These are phyloP conservation scores for Aegilops sharonensis DNA, from an alignment of 176 grass and related monocot species.

Conservation along the genomic window DNA sequence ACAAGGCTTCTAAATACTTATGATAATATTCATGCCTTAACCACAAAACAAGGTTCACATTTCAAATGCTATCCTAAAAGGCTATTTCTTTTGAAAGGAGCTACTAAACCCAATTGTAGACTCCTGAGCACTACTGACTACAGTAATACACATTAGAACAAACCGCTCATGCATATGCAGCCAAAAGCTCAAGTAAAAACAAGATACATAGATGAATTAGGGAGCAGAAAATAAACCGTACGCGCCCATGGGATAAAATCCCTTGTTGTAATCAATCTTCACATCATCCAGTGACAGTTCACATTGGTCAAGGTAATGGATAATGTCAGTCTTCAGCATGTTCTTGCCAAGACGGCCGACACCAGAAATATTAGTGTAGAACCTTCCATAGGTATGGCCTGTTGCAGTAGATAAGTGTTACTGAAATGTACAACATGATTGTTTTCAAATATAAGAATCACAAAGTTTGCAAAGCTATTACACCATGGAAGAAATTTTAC, in stretches of 20 bases:
- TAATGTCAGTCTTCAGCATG: conserved; percentile 87
- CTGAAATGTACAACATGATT: conserved; percentile 12
- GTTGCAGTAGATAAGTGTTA: conserved; percentile 33
- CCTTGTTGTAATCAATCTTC: conserved; percentile 82
- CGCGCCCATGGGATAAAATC: conserved; percentile 49
- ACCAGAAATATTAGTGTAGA: conserved; percentile 17
- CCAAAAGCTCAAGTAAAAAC: conserved; percentile 19
- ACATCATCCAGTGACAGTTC: conserved; percentile 68
- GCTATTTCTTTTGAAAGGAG: background rate
- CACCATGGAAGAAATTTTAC: background rate
- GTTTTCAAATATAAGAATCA: conserved; percentile 6
- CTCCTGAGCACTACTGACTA: background rate
- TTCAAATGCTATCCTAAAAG: background rate
- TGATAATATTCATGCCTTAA: conserved; percentile 17
- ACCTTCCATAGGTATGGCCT: conserved; percentile 70
- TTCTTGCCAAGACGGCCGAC: conserved; percentile 39
- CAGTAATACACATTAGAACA: background rate
- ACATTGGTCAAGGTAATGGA: conserved; percentile 71
- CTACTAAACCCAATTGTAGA: background rate
- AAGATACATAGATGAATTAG: background rate
- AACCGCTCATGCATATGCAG: background rate
- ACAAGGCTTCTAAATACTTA: conserved; percentile 18
- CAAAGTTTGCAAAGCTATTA: background rate
- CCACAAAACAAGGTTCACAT: background rate
- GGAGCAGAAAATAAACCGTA: conserved; percentile 45